Base-by-base conservation (phyloP, 1,139 yeast species). In the Scheffersomyces segobiensis region DNA sequence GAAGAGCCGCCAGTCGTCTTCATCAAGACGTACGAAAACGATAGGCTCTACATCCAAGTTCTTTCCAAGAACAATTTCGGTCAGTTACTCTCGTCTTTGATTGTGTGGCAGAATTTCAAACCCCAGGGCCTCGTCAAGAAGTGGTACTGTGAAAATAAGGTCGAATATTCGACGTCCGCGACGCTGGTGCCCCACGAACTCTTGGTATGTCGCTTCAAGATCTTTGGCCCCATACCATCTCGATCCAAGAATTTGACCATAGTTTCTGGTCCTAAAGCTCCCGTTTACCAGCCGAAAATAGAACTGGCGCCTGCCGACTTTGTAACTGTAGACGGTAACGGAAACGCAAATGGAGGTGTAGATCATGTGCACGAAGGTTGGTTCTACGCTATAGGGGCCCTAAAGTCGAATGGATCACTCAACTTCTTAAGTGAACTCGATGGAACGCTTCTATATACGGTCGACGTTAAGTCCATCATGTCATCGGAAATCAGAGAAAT, bases 371-470 rank as follows among this genome's bases (percentile, higher is more conserved):
- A 75, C 24, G 89, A 86, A 63, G 86, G 86, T 2, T 91, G 97
- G 97, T 88, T 88, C 66, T 83, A 81, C 55, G 87, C 91, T 1
- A 87, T 87, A 84, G 96, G 95, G 0, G 88, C 87, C 12, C 71
- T 91, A 55, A 86, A 84, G 64, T 83, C 88, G 3, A 80, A 86
- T 65, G 97, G 97, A 5, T 68, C 78, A 8, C 76, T 92, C 57
- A 86, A 88, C 64, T 71, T 91, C 52, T 74, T 88, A 48, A 76
- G 85, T 49, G 93, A 88, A 66, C 77, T 81, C 55, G 93, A 89
- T 70, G 93, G 95, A 0, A 78, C 87, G 1, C 66, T 85, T n/a
- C 72, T 90, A 1, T 88, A 87, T 67, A 78, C 89, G 0, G 73
- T 91, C 17, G 87, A 91, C 67, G 73, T 91, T 26, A 82, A 83